Conservation (phyloP, 768 basidiomycete species). For the Tephrocybe sp. region DNA sequence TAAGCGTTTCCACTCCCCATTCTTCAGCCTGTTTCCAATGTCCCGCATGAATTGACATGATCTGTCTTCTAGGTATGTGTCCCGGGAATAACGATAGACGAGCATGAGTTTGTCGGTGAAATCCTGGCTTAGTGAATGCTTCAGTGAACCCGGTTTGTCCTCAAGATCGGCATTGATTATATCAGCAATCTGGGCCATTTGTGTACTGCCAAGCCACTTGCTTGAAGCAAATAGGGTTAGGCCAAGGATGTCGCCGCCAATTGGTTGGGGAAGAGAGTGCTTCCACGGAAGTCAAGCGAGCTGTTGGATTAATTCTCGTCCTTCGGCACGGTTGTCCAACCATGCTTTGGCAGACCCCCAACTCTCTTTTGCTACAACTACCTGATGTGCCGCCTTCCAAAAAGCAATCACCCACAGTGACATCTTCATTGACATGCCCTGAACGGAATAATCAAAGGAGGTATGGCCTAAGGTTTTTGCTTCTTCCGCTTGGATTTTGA, state of each 20-base stretch:
- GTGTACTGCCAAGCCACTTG: conserved; percentile 11
- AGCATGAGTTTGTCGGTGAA: neutral
- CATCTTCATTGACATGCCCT: too few relatives aligned
- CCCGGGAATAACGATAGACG: neutral
- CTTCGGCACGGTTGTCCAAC: neutral
- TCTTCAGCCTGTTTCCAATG: neutral
- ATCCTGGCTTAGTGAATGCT: too few relatives aligned
- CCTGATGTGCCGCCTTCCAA: too few relatives aligned
- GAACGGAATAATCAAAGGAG: too few relatives aligned
- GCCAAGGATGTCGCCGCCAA: neutral
- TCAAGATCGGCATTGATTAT: conserved; percentile 6
- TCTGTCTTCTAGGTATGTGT: neutral
- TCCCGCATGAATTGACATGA: conserved; percentile 1
- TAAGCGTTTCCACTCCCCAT: neutral
- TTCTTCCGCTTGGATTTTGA: too few relatives aligned
- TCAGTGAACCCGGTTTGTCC: too few relatives aligned
- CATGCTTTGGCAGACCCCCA: too few relatives aligned
- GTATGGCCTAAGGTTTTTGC: too few relatives aligned
- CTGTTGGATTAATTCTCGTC: conserved; percentile 1
- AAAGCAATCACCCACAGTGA: too few relatives aligned
- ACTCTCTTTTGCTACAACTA: too few relatives aligned
- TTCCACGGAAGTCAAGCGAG: conserved; percentile 14
- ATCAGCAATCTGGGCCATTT: conserved; percentile 3
- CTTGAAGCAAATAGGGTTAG: conserved; percentile 4
- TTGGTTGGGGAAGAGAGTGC: neutral